Evolutionary conservation across 148 eudicot genomes (phyloP).

Genomic region (Diospyros kaki): DNA sequence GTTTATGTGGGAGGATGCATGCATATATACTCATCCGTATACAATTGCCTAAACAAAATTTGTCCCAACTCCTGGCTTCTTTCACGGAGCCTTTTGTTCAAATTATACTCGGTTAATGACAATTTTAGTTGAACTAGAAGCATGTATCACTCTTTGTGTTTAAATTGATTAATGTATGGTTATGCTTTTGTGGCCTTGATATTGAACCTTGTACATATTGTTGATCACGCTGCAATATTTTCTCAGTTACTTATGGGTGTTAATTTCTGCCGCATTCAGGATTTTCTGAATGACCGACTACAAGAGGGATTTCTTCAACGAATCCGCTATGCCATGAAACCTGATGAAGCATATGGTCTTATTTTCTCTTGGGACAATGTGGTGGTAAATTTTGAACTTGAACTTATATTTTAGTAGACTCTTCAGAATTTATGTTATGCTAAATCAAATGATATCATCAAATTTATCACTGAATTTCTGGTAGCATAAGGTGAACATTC

Average conservation of each 20-base stretch:
- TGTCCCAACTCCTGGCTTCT: neutral
- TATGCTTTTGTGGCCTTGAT: neutral
- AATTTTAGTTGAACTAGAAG: neutral
- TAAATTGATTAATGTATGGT: neutral
- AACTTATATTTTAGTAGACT: neutral
- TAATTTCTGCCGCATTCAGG: slow-evolving; percentile 35
- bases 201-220: neutral
- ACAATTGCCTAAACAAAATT: neutral
- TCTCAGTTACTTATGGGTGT: slow-evolving; percentile 3
- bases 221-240: slow-evolving; percentile 5
- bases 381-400: slow-evolving; percentile 48
- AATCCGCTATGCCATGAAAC: slow-evolving; percentile 97
- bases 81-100: neutral
- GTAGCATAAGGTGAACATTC: neutral
- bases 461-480: neutral
- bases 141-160: neutral
- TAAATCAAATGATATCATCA: neutral
- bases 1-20: neutral
- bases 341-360: slow-evolving; percentile 97
- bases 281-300: slow-evolving; percentile 77
- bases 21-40: neutral
- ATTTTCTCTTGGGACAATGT: slow-evolving; percentile 98
- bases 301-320: slow-evolving; percentile 86
- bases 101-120: neutral
- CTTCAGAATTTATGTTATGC: neutral